phyloP scores from a whole-genome alignment of 164 flowering plant genomes.

The Sextonia rubra region DNA sequence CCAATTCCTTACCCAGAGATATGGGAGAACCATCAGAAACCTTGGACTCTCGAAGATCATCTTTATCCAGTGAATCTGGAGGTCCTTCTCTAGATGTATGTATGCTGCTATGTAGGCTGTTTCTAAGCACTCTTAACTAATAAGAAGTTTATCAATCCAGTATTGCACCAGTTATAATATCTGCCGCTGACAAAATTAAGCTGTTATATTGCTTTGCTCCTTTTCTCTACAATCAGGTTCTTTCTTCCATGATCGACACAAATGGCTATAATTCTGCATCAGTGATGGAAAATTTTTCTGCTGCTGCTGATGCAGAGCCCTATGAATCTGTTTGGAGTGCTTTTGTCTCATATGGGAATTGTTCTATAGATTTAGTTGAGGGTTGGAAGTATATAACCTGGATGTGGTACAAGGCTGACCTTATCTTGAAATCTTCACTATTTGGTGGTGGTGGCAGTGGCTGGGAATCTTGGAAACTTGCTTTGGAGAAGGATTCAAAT shows the following conservation, averaged over 20 bases:
- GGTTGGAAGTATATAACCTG: constrained; percentile 97
- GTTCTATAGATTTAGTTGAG: constrained; percentile 69
- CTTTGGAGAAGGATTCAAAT: constrained; percentile 74
- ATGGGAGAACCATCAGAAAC: constrained; percentile 48
- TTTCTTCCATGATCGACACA: constrained; percentile 94
- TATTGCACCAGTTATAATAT: background rate
- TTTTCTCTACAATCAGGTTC: constrained; percentile 47
- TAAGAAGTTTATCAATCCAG: background rate
- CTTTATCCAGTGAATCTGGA: constrained; percentile 48
- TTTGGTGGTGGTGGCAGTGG: constrained; percentile 99
- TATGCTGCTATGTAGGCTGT: constrained; percentile 9
- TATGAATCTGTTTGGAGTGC: constrained; percentile 96
- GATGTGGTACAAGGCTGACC: constrained; percentile 91
- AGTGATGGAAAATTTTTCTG: constrained; percentile 90
- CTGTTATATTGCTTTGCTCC: background rate
- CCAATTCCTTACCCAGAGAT: constrained; percentile 28
- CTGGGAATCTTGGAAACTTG: constrained; percentile 79
- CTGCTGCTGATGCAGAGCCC: constrained; percentile 99
- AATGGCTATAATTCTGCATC: constrained; percentile 85
- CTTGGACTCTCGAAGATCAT: constrained; percentile 28
- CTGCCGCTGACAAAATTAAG: background rate
- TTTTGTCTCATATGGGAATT: constrained; percentile 96
- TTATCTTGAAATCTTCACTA: constrained; percentile 45
- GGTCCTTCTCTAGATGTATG: constrained; percentile 90
- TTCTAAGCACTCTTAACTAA: background rate